Percentiles rank a stretch among this genome's conserved stretches.
Conservation (phyloP, 2,329 filamentous ascomycete species). For the Aspergillus ibericus region DNA sequence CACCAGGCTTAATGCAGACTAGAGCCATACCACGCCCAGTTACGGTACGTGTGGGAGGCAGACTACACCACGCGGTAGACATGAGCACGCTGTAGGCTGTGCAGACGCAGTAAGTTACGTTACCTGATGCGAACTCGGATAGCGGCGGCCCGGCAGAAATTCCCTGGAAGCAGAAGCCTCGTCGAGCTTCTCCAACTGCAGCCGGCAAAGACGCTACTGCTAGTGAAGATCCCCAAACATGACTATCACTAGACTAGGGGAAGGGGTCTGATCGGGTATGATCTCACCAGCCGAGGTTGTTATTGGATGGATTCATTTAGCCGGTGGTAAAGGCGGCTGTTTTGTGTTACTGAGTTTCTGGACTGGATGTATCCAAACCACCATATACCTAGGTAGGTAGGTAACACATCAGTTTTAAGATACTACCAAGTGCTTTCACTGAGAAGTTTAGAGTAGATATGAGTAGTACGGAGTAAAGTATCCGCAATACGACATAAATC, state of each 20-base stretch:
- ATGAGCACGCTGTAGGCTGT: slow-evolving; percentile 10
- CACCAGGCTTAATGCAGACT: background rate
- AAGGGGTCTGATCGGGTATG: slow-evolving; percentile 15
- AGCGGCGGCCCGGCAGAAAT: background rate
- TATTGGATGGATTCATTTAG: slow-evolving; percentile 11
- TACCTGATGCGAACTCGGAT: background rate
- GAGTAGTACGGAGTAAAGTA: no score
- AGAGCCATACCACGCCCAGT: background rate
- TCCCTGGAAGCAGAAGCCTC: slow-evolving; percentile 2
- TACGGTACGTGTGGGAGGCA: background rate
- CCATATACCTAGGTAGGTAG: no score
- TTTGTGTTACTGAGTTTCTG: background rate
- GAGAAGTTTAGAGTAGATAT: no score
- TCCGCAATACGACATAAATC: no score
- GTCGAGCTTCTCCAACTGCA: background rate
- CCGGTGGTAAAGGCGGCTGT: slow-evolving; percentile 1
- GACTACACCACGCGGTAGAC: slow-evolving; percentile 8
- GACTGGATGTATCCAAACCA: no score
- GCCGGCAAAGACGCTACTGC: background rate
- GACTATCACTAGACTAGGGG: background rate
- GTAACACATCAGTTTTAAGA: no score
- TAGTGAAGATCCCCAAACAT: no score
- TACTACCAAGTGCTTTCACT: no score
- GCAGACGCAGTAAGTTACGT: background rate
- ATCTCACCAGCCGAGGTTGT: slow-evolving; percentile 10